Percentiles rank a stretch among this genome's conserved stretches.
These are phyloP conservation scores for Ambispora gerdemannii DNA, from an alignment of 192 early-diverging fungal genomes.

Conservation along the genomic window DNA sequence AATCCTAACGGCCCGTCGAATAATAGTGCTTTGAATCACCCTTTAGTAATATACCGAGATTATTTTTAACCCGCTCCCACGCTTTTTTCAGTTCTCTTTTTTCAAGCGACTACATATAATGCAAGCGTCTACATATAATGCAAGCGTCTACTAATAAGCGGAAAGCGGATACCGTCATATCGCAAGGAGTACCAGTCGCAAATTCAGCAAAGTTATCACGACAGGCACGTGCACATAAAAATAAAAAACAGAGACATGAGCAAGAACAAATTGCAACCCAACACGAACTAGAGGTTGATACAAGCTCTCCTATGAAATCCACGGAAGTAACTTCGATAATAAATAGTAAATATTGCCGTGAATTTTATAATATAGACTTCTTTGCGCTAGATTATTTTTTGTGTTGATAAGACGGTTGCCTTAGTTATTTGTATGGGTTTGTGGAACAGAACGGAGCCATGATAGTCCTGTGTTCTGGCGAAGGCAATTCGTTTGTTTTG, in stretches of 20 bases:
- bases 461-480: slow-evolving; percentile 4
- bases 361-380: slow-evolving; percentile 24
- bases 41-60: no score
- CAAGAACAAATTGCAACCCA: slow-evolving; percentile 7
- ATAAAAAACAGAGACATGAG: slow-evolving; percentile 13
- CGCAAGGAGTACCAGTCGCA: no score
- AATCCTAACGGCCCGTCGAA: slow-evolving; percentile 7
- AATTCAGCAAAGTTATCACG: slow-evolving; percentile 17
- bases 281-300: not conserved
- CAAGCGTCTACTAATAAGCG: no score
- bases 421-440: slow-evolving; percentile 20
- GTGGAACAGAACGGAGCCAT: slow-evolving; percentile 26
- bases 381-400: slow-evolving; percentile 23
- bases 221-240: slow-evolving; percentile 4
- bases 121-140: no score
- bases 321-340: not conserved
- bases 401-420: slow-evolving; percentile 21
- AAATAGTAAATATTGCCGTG: slow-evolving; percentile 1
- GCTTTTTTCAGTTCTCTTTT: no score
- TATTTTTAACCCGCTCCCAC: no score
- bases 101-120: no score
- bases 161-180: no score
- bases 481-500: slow-evolving; percentile 21
- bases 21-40: not conserved
- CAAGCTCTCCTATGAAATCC: not conserved